Percentiles rank a stretch among this genome's conserved stretches.
These are phyloP conservation scores for Aureobasidium sp. DNA, from an alignment of 2,329 filamentous ascomycete genomes.

Conservation along the genomic window DNA sequence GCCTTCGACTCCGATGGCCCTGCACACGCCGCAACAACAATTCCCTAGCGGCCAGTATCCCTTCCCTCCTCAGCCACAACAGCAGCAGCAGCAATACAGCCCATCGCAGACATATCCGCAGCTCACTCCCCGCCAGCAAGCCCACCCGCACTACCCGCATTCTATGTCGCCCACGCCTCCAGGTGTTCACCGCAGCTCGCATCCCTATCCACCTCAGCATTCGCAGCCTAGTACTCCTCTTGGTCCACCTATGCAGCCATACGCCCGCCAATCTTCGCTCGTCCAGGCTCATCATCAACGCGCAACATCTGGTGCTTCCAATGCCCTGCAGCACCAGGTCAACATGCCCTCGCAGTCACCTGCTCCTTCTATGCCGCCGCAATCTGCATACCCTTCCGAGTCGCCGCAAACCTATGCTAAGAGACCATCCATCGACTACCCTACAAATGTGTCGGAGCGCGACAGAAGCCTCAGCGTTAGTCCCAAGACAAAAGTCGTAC, in stretches of 20 bases:
- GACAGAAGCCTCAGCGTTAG: constrained; percentile 69
- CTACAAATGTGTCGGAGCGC: constrained; percentile 46
- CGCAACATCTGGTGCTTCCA: not conserved
- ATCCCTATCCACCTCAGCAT: constrained; percentile 27
- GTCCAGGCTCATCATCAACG: constrained; percentile 1
- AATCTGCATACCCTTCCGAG: constrained; percentile 33
- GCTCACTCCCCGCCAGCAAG: constrained; percentile 9
- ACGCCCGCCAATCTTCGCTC: constrained; percentile 22
- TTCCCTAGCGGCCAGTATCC: constrained; percentile 10
- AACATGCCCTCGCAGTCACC: constrained; percentile 24
- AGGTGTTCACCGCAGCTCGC: constrained; percentile 22
- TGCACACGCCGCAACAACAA: constrained; percentile 10
- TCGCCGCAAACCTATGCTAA: constrained; percentile 26
- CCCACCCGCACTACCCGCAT: not conserved
- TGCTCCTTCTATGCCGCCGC: constrained; percentile 18
- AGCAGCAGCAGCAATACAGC: constrained; percentile 21
- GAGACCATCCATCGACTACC: constrained; percentile 27
- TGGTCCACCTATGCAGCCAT: constrained; percentile 33
- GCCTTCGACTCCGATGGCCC: constrained; percentile 1
- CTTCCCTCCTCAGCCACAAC: constrained; percentile 14
- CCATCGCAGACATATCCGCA: constrained; percentile 22
- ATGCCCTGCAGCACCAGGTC: constrained; percentile 5
- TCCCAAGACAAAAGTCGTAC: constrained; percentile 55
- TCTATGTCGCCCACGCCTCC: constrained; percentile 27
- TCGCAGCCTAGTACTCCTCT: constrained; percentile 44